A percentile compares a stretch with the other conserved stretches of the same genome.
Conservation (phyloP, 805 yeast species). For the Saccharomycopsis fermentans region DNA sequence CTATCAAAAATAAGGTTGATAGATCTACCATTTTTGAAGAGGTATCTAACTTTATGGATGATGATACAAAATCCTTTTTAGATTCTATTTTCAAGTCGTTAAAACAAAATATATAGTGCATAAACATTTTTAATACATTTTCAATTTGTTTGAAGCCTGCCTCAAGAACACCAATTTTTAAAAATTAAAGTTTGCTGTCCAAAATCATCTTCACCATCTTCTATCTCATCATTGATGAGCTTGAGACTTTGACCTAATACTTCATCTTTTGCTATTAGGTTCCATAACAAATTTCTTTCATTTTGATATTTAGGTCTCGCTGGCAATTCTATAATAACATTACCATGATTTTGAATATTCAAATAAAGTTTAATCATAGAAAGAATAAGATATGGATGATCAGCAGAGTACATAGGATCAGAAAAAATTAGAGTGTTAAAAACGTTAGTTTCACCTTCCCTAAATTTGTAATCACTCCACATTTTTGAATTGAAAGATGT, state of each 20-base stretch:
- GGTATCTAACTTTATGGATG: slow-evolving; percentile 41
- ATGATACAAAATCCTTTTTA: slow-evolving; percentile 34
- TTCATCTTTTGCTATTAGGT: slow-evolving; percentile 30
- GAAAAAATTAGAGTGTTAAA: slow-evolving; percentile 62
- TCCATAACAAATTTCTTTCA: slow-evolving; percentile 57
- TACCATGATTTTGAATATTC: slow-evolving; percentile 24
- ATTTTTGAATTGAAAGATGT: slow-evolving; percentile 23
- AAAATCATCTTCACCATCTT: slow-evolving; percentile 76
- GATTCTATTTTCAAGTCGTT: slow-evolving; percentile 18
- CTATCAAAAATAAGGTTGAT: slow-evolving; percentile 27
- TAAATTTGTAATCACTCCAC: slow-evolving; percentile 10
- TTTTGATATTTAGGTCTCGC: slow-evolving; percentile 53
- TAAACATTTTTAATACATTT: background rate
- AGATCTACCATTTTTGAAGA: slow-evolving; percentile 32
- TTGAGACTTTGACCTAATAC: slow-evolving; percentile 23
- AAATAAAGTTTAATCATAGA: slow-evolving; percentile 43
- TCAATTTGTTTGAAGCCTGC: no score
- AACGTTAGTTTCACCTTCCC: slow-evolving; percentile 22
- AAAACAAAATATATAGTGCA: background rate
- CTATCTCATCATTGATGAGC: slow-evolving; percentile 32
- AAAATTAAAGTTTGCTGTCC: slow-evolving; percentile 58
- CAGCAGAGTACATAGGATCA: slow-evolving; percentile 80
- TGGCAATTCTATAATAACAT: slow-evolving; percentile 68
- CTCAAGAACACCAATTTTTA: slow-evolving; percentile 20
- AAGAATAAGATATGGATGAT: slow-evolving; percentile 69